Conservation (phyloP, 306 rosid genomes). For the Myrica gale region DNA sequence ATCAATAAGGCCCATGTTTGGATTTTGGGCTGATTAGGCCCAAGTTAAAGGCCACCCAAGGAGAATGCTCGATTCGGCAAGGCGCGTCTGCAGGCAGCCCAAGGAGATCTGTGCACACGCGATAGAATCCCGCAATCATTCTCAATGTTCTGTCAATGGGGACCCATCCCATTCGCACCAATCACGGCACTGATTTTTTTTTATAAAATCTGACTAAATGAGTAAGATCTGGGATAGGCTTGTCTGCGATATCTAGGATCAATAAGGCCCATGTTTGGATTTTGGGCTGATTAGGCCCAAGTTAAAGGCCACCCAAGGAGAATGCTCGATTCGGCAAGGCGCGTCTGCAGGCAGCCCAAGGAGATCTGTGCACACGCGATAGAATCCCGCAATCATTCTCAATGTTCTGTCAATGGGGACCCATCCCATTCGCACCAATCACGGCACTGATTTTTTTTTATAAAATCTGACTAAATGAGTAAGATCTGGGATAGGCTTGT, state of each 20-base stretch:
- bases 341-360: not conserved
- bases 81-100: not conserved
- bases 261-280: not conserved
- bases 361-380: not conserved
- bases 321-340: not conserved
- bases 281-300: not conserved
- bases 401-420: slow-evolving; percentile 16
- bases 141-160: slow-evolving; percentile 1
- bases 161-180: slow-evolving; percentile 30
- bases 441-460: slow-evolving; percentile 23
- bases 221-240: no score
- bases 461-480: not conserved
- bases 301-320: no score
- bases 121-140: not conserved
- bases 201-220: not conserved
- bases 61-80: not conserved
- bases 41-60: no score
- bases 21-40: not conserved
- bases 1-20: not conserved
- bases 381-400: not conserved
- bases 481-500: no score
- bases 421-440: slow-evolving; percentile 31
- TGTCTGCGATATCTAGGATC: no score
- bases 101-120: not conserved
- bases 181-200: slow-evolving; percentile 32